Base-by-base conservation (phyloP, 352 stramenopile species). In the Globisporangium middletonii region DNA sequence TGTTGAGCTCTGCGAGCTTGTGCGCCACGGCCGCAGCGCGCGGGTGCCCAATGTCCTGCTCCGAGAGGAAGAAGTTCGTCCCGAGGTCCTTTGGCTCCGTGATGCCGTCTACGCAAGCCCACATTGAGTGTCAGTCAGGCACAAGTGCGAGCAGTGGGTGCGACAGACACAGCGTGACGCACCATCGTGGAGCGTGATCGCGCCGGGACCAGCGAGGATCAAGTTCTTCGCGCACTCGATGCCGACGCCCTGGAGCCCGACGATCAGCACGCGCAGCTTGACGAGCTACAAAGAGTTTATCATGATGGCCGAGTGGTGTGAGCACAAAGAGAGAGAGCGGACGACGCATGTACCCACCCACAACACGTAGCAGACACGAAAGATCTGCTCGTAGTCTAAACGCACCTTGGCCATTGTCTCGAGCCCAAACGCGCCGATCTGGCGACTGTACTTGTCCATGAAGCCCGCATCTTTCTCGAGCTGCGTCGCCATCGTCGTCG, bases 171-270 rank as follows among this genome's bases (percentile, higher is more conserved):
- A 19, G 41, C 13, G 13, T 1, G 30, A 42, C 62, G 35, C 54
- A 86, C 76, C 82, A 58, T 94, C 83, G 58, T 89, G 82, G 53
- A 97, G 72, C 53, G 88, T 97, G 58, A 98, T 88, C 55, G 65
- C 70, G 13, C 86, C 82, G 13, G 89, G 86, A 15, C 92, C 92
- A 12, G 91, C 89, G 28, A 98, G 76, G 49, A 96, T 92, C 47
- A 97, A 70, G 65, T 98, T 98, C 83, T 98, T 98, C 53, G 88
- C 85, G 46, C 73, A 91, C 64, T 98, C 92, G 26, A 92, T 84
- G 55, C 92, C 92, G 19, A 97, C 72, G 55, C 91, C 72, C 58
- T 89, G 86, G 55, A 97, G 66, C 18, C 86, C 86, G 18, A 96
- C 83, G 54, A 96, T 73, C 50, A 97, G 66, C 50, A 96, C 83